Base-by-base conservation (phyloP, 306 rosid genomes). In the Cicer yamashitae region DNA sequence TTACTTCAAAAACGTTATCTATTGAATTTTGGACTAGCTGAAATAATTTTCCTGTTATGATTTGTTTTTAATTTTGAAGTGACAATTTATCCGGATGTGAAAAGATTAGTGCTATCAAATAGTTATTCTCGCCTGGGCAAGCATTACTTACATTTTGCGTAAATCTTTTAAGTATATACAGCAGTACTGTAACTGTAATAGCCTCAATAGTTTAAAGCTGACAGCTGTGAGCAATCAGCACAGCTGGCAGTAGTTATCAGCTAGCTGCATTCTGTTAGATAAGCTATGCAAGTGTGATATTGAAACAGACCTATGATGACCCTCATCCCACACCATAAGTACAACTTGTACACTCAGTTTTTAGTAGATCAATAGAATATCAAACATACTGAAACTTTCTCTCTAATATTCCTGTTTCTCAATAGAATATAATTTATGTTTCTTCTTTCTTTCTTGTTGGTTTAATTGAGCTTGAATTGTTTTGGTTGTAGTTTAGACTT, bases 361-460 rank as follows among this genome's bases (percentile, higher is more conserved):
- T 64, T 41, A 40, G 37, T 64, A 40, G 50, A 64, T 64, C 70
- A 41, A 15, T 18, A 64, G 34, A 15, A 15, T 64, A 64, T 53
- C 59, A 40, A 9, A 39, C 41, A 59, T 17, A 11, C 47, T 63
- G n/a, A 14, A 63, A 15, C 50, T 9, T 39, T 63, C 44, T 60
- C 67, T 60, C 43, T n/a, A 34, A 38, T 11, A n/a, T 60, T 34
- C 18, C 30, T 60, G 44, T 34, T 60, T 60, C 66, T 60, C 66
- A 30, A 34, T 12, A 60, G 34, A 59, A 34, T 69, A 17, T 73
- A 40, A 7, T 34, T 51, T 70, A 15, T 41, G 47, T 70, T 62
- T 78, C 65, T 70, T 78, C 48, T 25, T 52, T 51, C 46, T 39
- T 74, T 50, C 59, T 61, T 15, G 46, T 73, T 73, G 79, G 67